Evolutionary conservation across 1,139 yeast species (phyloP).

Genomic region (Dujonia santamariae): DNA sequence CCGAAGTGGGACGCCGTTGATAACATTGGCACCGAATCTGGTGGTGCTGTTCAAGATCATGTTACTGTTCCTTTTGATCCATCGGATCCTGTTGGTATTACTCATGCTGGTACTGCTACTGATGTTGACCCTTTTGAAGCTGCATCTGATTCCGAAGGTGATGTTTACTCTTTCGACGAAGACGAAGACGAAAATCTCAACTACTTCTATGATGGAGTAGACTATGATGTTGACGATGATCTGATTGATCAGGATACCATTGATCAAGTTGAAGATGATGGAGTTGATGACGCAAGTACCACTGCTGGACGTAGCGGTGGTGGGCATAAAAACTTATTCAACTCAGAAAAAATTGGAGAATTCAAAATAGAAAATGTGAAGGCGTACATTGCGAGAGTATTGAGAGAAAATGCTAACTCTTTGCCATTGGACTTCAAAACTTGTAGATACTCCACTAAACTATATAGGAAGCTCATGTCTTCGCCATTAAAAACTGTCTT

Average conservation of each 20-base stretch:
- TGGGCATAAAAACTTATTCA: slow-evolving; percentile 10
- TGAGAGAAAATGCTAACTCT: slow-evolving; percentile 1
- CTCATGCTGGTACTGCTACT: background rate
- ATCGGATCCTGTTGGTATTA: background rate
- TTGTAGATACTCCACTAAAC: slow-evolving; percentile 10
- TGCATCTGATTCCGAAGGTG: background rate
- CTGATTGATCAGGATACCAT: slow-evolving; percentile 4
- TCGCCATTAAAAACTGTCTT: slow-evolving; percentile 27
- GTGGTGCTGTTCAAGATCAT: slow-evolving; percentile 11
- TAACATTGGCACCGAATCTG: background rate
- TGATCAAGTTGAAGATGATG: slow-evolving; percentile 1
- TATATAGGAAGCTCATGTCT: slow-evolving; percentile 22
- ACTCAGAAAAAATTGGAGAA: slow-evolving; percentile 22
- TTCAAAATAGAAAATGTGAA: slow-evolving; percentile 13
- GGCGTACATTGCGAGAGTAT: background rate
- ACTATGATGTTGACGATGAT: background rate
- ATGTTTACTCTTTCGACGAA: background rate
- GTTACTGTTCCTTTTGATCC: background rate
- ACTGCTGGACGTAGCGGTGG: background rate
- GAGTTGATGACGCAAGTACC: background rate
- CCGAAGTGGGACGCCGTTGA: background rate
- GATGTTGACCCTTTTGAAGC: background rate
- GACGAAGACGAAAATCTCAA: background rate
- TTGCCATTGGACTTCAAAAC: background rate
- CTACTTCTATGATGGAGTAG: background rate